Base-by-base conservation (phyloP, 345 rosid species). In the Gossypium thurberi region DNA sequence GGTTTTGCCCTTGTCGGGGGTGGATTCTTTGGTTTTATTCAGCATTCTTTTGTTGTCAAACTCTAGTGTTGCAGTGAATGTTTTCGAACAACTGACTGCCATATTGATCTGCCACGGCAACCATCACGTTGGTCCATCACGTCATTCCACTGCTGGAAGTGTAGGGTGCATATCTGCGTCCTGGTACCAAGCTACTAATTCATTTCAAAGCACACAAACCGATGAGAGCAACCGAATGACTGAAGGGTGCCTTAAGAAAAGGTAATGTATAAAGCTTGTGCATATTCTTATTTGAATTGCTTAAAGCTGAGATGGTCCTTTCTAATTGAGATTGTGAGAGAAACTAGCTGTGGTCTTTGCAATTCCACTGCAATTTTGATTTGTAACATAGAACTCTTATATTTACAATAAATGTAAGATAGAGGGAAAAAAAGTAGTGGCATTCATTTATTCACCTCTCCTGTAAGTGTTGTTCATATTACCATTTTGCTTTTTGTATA, bases 361-460 rank as follows among this genome's bases (percentile, higher is more conserved):
- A 55, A 69, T 76, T 44, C 82, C 82, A 80, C 82, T 42, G 70
- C 82, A 82, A 79, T 86, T 86, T 86, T 86, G 89, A 81, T 84
- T 79, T 82, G 86, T 84, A 84, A 78, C 87, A 84, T 84, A 81
- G 53, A 59, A 59, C 82, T 77, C 74, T 78, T 79, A 70, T 79
- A 70, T 74, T 83, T 73, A 81, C 73, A 72, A 61, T 57, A 77
- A 77, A 76, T 78, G 40, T 59, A 25, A 59, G 63, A 59, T 59
- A 23, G 75, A 71, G 71, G 77, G 37, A 33, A 76, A 77, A 74
- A 33, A 59, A 70, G 81, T 75, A 78, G 76, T 63, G 2, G 63
- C 76, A 84, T 82, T 82, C 78, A 73, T 80, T 84, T 40, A 70
- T 76, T 80, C 78, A 76, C 80, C 63, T 28, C 69, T 72, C 67